Base-by-base conservation (phyloP, 2,329 filamentous ascomycete species). In the Zymoseptoria crescenta region DNA sequence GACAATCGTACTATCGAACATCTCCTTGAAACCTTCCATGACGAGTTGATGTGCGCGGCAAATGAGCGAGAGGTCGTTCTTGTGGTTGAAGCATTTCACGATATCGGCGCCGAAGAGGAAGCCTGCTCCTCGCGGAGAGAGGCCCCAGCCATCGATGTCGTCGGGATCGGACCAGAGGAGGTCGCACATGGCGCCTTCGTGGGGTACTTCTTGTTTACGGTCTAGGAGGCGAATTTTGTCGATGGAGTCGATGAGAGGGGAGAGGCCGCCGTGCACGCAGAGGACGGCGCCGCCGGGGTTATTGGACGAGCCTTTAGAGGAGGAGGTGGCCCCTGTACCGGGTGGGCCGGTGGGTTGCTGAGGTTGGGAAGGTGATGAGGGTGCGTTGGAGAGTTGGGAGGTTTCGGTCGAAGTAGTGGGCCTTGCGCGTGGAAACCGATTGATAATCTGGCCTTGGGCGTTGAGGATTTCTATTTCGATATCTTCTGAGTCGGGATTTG, bases 11-110 rank as follows among this genome's bases (percentile, higher is more conserved):
- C 86, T 88, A 72, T 96, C 91, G 70, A 97, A 99, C 92, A 97
- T 97, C 74, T 97, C 94, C 77, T 97, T 97, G 75, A 96, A 99
- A 0, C 94, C 94, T 74, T 99, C 94, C 94, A 97, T 99, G 64
- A 99, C 94, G 21, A 99, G 85, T 74, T 99, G 94, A 72, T 99
- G 94, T 0, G 94, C 94, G 57, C 94, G 85, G 19, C 93, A 94
- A 65, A 99, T 94, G 56, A 99, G 81, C 21, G 87, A 91, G 28
- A 99, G 82, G 70, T 96, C 90, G 73, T 99, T 99, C 59, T 86
- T 84, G 75, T 96, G 87, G 76, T 97, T 99, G 79, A 99, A 99
- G 64, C 87, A 86, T 69, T 94, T 95, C 69, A 97, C 93, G 59
- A 97, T 97, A 72, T 96, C 92, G 3, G 89, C 87, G 55, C 94